Base-by-base conservation (phyloP, 768 basidiomycete species). In the Harrya chromipes region DNA sequence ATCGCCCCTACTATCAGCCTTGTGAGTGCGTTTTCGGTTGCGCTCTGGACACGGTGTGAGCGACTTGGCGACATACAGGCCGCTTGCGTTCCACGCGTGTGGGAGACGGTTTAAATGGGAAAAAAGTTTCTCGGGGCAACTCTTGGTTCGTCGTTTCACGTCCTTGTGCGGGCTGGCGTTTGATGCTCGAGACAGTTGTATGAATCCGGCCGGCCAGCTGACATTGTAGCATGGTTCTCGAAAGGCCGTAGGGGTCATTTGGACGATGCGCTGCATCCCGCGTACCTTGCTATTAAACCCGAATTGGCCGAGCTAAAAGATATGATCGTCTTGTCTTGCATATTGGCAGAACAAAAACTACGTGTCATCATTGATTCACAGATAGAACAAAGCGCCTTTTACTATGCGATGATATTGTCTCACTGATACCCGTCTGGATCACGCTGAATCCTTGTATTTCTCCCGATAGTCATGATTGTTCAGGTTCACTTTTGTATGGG, bases 301-400 rank as follows among this genome's bases (percentile, higher is more conserved):
- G 57, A 59, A 24, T 24, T 54, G 33, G 27, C 6, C 11, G 47
- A 51, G 27, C 34, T 53, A 41, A 41, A 23, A 40, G 57, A 63
- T 24, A 35, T 49, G 39, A 45, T 61, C 38, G 60, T 62, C 4
- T 34, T 59, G 29, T 60, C 60, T 38, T 60, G 57, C 24, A 20
- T 63, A 34, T 33, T 61, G 54, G 57, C 42, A 19, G 60, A 40
- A 20, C 47, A 55, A 14, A 56, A 50, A 19, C 44, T 55, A 12
- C 51, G 46, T 27, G 21, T 38, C 20, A 14, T 26, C 6, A 17
- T 39, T 9, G 19, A 34, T 26, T 23, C 20, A 2, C 33, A 14
- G 33, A 16, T 33, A 33, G 33, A 23, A 43, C 46, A 20, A 19
- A 39, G 23, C 13, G 8, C 50, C 13, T 21, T 48, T 33, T 33